Evolutionary conservation across 768 basidiomycete species (phyloP).

Genomic region (Dacryopinax spathularia): DNA sequence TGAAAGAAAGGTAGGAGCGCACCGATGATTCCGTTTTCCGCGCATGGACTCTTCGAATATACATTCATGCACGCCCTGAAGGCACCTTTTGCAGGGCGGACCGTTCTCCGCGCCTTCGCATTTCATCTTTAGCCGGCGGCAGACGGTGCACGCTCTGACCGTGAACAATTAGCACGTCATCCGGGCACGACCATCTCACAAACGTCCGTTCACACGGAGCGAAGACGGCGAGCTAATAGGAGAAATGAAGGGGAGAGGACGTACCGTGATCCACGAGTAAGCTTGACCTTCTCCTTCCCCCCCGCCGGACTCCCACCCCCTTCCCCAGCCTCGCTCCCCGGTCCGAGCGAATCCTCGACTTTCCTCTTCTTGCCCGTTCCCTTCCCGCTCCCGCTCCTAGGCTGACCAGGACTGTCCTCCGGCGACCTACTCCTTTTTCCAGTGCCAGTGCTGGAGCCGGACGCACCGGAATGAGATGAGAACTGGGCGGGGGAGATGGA

Average conservation of each 20-base stretch:
- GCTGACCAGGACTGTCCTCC: not conserved
- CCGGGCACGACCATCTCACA: slow-evolving; percentile 1
- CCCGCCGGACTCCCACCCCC: slow-evolving; percentile 36
- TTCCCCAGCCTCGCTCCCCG: slow-evolving; percentile 16
- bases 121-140: slow-evolving; percentile 85
- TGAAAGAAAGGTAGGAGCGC: slow-evolving; percentile 16
- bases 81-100: slow-evolving; percentile 80
- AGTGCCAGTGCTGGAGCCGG: too few relatives aligned
- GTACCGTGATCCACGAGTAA: slow-evolving; percentile 73
- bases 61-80: slow-evolving; percentile 45
- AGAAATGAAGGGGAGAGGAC: slow-evolving; percentile 14
- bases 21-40: slow-evolving; percentile 81
- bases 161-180: too few relatives aligned
- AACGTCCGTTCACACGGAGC: slow-evolving; percentile 11
- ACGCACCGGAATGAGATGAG: not conserved
- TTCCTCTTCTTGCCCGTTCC: too few relatives aligned
- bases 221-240: not conserved
- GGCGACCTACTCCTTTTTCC: too few relatives aligned
- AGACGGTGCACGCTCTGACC: slow-evolving; percentile 78
- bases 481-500: not conserved
- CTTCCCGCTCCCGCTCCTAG: not conserved
- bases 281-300: slow-evolving; percentile 62
- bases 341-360: too few relatives aligned
- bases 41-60: slow-evolving; percentile 94
- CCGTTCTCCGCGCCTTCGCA: slow-evolving; percentile 81